Evolutionary conservation across 768 basidiomycete genomes (phyloP).

Genomic region (Kwoniella bestiolae): DNA sequence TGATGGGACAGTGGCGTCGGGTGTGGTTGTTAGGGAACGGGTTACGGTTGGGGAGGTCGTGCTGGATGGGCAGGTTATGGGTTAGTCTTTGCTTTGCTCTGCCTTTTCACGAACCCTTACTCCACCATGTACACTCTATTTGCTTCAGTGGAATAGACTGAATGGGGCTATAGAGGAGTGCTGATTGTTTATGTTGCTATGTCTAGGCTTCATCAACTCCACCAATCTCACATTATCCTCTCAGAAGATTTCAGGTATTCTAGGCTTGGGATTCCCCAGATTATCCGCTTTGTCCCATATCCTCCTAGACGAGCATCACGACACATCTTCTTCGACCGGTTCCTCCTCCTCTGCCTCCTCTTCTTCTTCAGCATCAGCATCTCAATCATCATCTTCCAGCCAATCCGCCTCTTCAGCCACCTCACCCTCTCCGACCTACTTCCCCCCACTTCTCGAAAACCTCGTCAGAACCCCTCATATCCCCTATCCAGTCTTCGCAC

Average conservation of each 20-base stretch:
- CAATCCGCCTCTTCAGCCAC: constrained; percentile 24
- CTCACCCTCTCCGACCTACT: constrained; percentile 29
- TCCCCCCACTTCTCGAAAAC: constrained; percentile 45
- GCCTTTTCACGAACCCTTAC: too few species aligned
- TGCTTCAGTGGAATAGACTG: too few species aligned
- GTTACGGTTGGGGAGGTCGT: constrained; percentile 26
- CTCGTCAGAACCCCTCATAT: constrained; percentile 26
- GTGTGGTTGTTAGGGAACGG: constrained; percentile 35
- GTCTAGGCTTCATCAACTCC: constrained; percentile 41
- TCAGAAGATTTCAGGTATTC: constrained; percentile 44
- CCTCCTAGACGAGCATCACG: background rate
- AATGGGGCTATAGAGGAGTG: too few species aligned
- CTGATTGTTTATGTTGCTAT: too few species aligned
- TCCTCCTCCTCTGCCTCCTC: constrained; percentile 4
- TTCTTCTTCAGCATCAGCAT: constrained; percentile 10
- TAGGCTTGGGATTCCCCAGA: constrained; percentile 50
- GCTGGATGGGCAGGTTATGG: constrained; percentile 29
- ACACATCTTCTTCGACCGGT: background rate
- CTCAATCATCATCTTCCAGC: constrained; percentile 1
- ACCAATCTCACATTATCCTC: constrained; percentile 44
- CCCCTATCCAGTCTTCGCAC: constrained; percentile 45
- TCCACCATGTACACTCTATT: too few species aligned
- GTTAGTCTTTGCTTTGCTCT: constrained; percentile 19
- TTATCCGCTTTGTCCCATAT: constrained; percentile 26
- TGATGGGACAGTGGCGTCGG: constrained; percentile 38